Conservation (phyloP, 495 filamentous ascomycete species). For the Pyronema omphalodes region DNA sequence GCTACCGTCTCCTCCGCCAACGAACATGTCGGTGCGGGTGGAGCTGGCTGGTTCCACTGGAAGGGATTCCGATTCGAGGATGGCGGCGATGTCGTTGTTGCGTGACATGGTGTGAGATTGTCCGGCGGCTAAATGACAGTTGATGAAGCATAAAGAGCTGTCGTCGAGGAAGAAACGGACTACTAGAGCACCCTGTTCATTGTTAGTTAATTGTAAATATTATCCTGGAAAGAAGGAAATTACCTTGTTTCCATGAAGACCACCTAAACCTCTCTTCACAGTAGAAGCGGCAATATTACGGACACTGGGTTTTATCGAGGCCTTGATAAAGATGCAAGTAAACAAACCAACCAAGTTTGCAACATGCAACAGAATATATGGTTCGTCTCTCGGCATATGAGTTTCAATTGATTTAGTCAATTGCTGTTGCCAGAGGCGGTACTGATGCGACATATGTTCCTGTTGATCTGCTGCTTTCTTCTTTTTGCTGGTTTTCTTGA, state of each 20-base stretch:
- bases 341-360: conserved; percentile 85
- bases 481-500: conserved; percentile 54
- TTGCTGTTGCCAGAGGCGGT: conserved; percentile 87
- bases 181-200: conserved; percentile 52
- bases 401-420: conserved; percentile 64
- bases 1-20: conserved; percentile 77
- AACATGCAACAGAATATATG: conserved; percentile 73
- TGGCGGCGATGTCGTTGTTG: conserved; percentile 82
- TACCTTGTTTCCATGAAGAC: conserved; percentile 84
- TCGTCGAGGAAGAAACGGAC: conserved; percentile 82
- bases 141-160: conserved; percentile 84
- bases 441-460: conserved; percentile 93
- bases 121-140: conserved; percentile 91
- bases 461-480: conserved; percentile 64
- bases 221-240: conserved; percentile 3
- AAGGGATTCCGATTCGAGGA: conserved; percentile 59
- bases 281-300: conserved; percentile 59
- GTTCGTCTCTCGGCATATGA: conserved; percentile 55
- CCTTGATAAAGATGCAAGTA: conserved; percentile 83
- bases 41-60: conserved; percentile 44
- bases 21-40: conserved; percentile 52
- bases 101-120: conserved; percentile 76
- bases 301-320: conserved; percentile 53
- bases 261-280: conserved; percentile 88
- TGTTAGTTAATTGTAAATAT: not conserved